Evolutionary conservation across 2,329 filamentous ascomycete genomes (phyloP), one percentile per base, ranked within the genome.

Genomic region (Colletotrichum sp.): DNA sequence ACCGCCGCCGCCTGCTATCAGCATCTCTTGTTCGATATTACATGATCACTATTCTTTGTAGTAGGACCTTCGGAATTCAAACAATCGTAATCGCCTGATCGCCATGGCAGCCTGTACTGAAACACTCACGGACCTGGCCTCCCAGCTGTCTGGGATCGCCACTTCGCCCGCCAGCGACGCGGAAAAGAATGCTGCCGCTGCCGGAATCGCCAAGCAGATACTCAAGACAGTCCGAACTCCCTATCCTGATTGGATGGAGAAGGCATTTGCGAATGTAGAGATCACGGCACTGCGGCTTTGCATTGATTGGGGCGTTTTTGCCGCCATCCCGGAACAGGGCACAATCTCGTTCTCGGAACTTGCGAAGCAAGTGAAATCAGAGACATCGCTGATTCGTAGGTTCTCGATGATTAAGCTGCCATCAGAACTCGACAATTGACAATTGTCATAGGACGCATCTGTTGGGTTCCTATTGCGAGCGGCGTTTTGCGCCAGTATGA

Each of bases 231-330:
- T 63, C 16, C 52, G 57, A n/a, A 68, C 60, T 13, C 30, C 72
- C 15, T 32, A 43, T 5, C 75, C 77, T 4, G 65, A 74, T 26
- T 77, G 69, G 72, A 73, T 76, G 75, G 72, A 68, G 8, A 43
- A 61, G 48, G 32, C 34, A 28, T 38, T 36, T 9, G 65, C 9
- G 5, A 21, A 15, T 8, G 34, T 55, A 32, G 69, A 76, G 36
- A 2, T 74, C 6, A 28, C 68, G 8, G 26, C 60, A 18, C 38
- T 81, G 8, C 78, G 79, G 3, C 73, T 84, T 6, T 84, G 85
- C 66, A 73, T 81, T 32, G 78, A 81, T 48, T 84, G 84, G 82
- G 78, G 79, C 10, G 80, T 77, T 0, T 84, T 85, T 65, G 81
- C 83, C 8, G 61, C 73, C 3, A 83, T 86, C 24, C 83, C 83